phyloP scores from a whole-genome alignment of 257 asterid genomes.

The Scutellaria galericulata region DNA sequence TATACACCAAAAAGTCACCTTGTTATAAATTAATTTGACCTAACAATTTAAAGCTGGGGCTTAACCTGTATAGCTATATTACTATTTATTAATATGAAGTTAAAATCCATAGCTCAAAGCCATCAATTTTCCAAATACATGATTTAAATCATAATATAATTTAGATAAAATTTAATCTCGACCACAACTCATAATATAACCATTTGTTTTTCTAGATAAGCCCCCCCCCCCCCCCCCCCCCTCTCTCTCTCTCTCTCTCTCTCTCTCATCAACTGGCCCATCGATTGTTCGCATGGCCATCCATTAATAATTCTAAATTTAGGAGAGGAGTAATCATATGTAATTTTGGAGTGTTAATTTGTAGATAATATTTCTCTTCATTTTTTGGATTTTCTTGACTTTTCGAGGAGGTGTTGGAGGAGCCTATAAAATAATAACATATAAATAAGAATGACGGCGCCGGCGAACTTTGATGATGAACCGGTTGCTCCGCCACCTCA shows the following conservation, averaged over 20 bases:
- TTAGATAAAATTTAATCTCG: no score
- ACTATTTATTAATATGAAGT: no score
- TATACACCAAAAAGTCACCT: no score
- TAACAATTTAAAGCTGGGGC: no score
- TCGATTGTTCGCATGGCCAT: slow-evolving; percentile 15
- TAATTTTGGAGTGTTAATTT: not conserved
- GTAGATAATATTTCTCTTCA: not conserved
- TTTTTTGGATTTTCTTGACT: not conserved
- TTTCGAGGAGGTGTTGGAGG: not conserved
- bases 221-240: no score
- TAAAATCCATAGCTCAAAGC: no score
- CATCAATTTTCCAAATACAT: no score
- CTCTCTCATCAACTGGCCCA: not conserved
- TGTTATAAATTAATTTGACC: no score
- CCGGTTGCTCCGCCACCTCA: slow-evolving; percentile 28
- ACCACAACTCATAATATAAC: no score
- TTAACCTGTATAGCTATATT: no score
- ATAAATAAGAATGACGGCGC: slow-evolving; percentile 26
- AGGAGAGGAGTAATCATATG: not conserved
- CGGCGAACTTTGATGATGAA: slow-evolving; percentile 11
- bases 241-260: not conserved
- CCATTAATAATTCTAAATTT: not conserved
- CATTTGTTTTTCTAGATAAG: no score
- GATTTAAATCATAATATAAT: no score
- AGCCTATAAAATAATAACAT: not conserved